Base-by-base conservation (phyloP, 768 basidiomycete species). In the Tricholoma flavovirens region DNA sequence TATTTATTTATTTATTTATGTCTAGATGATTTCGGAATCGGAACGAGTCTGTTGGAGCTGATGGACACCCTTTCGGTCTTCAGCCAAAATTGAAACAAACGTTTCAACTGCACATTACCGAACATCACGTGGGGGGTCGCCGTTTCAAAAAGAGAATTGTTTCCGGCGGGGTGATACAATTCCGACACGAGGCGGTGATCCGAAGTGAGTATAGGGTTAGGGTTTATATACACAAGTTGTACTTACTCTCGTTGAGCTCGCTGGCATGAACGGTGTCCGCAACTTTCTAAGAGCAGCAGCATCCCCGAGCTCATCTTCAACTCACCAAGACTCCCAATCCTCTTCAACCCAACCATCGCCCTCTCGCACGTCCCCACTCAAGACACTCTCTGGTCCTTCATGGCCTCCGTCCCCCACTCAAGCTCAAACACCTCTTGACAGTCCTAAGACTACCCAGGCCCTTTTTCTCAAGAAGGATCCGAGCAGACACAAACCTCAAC, bases 201-300 rank as follows among this genome's bases (percentile, higher is more conserved):
- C 3, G 24, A 26, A 26, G 3, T 26, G 24, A n/a, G 4, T 32
- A 8, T 58, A 49, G 52, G 57, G 57, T 58, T 58, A 58, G 53
- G 57, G 57, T 58, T 58, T 53, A 58, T 51, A 32, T 42, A 33
- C n/a, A n/a, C n/a, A n/a, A n/a, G n/a, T n/a, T n/a, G n/a, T n/a
- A 9, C 19, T 45, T 19, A 43, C 51, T 19, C 45, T 26, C 24
- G 17, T 26, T 40, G 32, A 52, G 57, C 55, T 22, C 55, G 60
- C 62, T 59, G 58, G 57, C 66, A 87, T 88, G 86, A 85, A 87
- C 78, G 84, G 84, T 64, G 84, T 87, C 59, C 85, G 84, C 63
- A 80, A 83, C 72, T 76, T 87, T 61, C 77, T 86, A 55, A 76
- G 73, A 48, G 77, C 76, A 26, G 54, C 69, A 19, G 38, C 56